Percentiles rank a stretch among this genome's conserved stretches.
Conservation (phyloP, 371 early-diverging fungal species). For the Apophysomyces ossiformis region DNA sequence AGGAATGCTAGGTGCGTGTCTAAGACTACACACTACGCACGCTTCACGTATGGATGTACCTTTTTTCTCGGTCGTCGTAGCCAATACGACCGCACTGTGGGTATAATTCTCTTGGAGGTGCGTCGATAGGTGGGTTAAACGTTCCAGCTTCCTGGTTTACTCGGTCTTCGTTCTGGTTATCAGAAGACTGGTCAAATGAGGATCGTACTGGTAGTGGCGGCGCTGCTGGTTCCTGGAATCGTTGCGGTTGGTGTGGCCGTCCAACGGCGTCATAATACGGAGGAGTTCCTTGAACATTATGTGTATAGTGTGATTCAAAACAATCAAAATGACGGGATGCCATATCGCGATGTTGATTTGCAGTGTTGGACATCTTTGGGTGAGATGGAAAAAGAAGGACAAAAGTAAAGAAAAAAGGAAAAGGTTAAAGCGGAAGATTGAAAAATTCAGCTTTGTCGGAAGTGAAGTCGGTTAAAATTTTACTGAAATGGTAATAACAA, state of each 20-base stretch:
- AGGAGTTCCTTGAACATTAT: not conserved
- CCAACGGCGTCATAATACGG: constrained; percentile 4
- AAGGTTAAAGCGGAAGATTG: not conserved
- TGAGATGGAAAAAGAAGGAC: not conserved
- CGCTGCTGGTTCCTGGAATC: constrained; percentile 8
- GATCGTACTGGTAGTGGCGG: constrained; percentile 1
- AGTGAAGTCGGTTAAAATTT: constrained; percentile 1
- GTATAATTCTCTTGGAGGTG: not conserved
- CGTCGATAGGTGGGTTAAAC: not conserved
- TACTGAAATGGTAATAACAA: not conserved
- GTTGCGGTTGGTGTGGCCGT: constrained; percentile 6
- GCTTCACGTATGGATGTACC: constrained; percentile 12
- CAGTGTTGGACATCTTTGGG: not conserved
- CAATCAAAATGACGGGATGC: not conserved
- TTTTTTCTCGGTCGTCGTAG: constrained; percentile 32
- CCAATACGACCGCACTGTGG: constrained; percentile 16
- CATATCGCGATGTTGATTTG: constrained; percentile 5
- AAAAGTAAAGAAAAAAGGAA: not conserved
- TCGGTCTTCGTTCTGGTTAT: not conserved
- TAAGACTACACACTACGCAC: not conserved
- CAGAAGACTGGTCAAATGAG: not conserved
- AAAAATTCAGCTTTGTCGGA: not conserved
- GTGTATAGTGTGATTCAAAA: not conserved
- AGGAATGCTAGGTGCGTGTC: not conserved
- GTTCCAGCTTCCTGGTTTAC: not conserved